A percentile compares a stretch with the other conserved stretches of the same genome.
Evolutionary conservation across 148 eudicot genomes (phyloP).

Genomic region (Chenopodium formosanum): DNA sequence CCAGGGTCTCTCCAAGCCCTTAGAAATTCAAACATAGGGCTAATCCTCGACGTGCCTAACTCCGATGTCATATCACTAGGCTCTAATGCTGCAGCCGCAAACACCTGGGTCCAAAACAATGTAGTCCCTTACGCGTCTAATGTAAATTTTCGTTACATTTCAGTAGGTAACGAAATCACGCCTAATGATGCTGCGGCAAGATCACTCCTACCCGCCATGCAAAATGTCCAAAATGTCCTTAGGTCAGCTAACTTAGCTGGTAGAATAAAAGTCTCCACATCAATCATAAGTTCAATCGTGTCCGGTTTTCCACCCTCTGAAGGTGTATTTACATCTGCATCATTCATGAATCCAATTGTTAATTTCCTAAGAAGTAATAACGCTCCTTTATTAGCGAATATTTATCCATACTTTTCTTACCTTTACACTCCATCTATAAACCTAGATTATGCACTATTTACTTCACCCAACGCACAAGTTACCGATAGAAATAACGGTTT

Average conservation of each 20-base stretch:
- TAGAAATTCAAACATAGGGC: conserved; percentile 38
- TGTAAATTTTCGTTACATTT: conserved; percentile 46
- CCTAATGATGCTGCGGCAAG: conserved; percentile 30
- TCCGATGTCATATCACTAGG: conserved; percentile 26
- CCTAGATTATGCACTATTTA: conserved; percentile 45
- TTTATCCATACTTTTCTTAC: conserved; percentile 51
- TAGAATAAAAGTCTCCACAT: conserved; percentile 42
- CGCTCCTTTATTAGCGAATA: conserved; percentile 38
- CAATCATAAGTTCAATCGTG: conserved; percentile 24
- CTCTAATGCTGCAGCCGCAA: conserved; percentile 33
- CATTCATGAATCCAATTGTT: conserved; percentile 38
- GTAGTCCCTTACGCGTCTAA: conserved; percentile 37
- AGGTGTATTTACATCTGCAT: conserved; percentile 18
- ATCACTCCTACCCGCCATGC: conserved; percentile 48
- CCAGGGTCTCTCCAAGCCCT: conserved; percentile 37
- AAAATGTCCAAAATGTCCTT: conserved; percentile 40
- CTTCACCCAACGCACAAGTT: conserved; percentile 32
- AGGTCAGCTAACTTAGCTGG: conserved; percentile 25
- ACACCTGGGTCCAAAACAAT: conserved; percentile 41
- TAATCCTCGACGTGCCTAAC: conserved; percentile 47
- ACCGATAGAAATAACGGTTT: conserved; percentile 31
- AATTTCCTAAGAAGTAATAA: conserved; percentile 32
- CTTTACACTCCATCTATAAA: conserved; percentile 4
- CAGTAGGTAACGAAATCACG: conserved; percentile 49
- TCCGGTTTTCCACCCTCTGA: conserved; percentile 35